These are phyloP conservation scores for Orbilia javanica DNA, from an alignment of 2,329 filamentous ascomycete species.

Conservation along the genomic window DNA sequence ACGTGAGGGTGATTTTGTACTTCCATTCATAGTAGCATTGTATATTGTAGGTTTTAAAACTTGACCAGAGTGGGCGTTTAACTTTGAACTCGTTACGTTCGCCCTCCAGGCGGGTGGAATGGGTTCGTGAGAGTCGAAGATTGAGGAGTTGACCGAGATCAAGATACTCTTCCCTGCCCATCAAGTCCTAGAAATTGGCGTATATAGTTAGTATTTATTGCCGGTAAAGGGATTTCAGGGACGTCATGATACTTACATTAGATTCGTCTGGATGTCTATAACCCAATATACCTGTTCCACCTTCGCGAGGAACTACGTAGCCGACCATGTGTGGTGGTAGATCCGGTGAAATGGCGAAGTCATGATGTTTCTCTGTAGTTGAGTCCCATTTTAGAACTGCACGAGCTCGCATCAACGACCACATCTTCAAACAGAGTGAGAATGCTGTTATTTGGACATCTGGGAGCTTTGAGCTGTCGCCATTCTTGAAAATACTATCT, in stretches of 20 bases:
- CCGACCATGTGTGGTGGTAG: conserved; percentile 47
- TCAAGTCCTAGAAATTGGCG: conserved; percentile 1
- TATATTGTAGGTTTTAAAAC: conserved; percentile 56
- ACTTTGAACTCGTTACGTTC: conserved; percentile 40
- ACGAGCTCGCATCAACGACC: conserved; percentile 40
- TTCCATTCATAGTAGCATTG: conserved; percentile 50
- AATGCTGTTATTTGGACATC: conserved; percentile 45
- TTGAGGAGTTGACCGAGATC: conserved; percentile 52
- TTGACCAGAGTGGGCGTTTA: conserved; percentile 41
- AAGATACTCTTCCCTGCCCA: conserved; percentile 27
- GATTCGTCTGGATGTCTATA: conserved; percentile 43
- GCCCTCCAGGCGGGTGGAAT: conserved; percentile 32
- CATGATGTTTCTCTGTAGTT: conserved; percentile 28
- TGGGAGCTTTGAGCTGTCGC: conserved; percentile 9
- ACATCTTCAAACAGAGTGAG: conserved; percentile 36
- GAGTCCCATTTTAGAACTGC: conserved; percentile 31
- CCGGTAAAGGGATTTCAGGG: background rate
- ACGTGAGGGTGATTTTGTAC: conserved; percentile 38
- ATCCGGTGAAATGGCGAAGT: conserved; percentile 33
- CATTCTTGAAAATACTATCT: conserved; percentile 18
- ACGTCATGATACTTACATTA: conserved; percentile 24
- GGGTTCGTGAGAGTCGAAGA: conserved; percentile 43
- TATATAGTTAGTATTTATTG: background rate
- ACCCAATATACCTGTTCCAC: background rate
- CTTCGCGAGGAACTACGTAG: conserved; percentile 46